phyloP scores from a whole-genome alignment of 306 rosid species.

The Vachellia pachyceras region DNA sequence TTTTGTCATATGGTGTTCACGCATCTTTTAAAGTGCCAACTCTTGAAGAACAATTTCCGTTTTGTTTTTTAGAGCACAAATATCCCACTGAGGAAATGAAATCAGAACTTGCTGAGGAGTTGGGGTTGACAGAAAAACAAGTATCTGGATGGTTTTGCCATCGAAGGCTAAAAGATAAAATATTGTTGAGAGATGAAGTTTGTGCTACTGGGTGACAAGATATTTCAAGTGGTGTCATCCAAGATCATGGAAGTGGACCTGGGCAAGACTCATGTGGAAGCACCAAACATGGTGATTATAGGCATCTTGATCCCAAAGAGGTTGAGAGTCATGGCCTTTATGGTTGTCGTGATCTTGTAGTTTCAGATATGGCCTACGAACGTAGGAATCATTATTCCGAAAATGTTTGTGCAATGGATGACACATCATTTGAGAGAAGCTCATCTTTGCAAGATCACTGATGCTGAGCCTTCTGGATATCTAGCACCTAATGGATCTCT shows the following conservation, averaged over 20 bases:
- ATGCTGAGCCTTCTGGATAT: constrained; percentile 68
- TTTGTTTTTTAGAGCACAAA: constrained; percentile 69
- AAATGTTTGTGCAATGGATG: constrained; percentile 63
- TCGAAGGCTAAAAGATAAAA: constrained; percentile 94
- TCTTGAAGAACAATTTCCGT: constrained; percentile 32
- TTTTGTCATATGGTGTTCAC: constrained; percentile 27
- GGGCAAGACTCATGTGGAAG: constrained; percentile 99
- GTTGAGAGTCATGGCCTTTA: constrained; percentile 85
- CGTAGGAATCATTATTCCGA: constrained; percentile 57
- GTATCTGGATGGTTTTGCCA: constrained; percentile 99
- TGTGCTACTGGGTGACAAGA: constrained; percentile 80
- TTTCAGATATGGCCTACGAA: constrained; percentile 55
- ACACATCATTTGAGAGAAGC: constrained; percentile 94
- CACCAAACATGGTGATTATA: constrained; percentile 85
- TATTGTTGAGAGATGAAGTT: constrained; percentile 63
- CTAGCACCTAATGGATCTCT: constrained; percentile 54
- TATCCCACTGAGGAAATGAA: constrained; percentile 95
- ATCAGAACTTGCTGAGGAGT: constrained; percentile 63
- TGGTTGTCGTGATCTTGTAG: constrained; percentile 64
- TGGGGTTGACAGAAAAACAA: constrained; percentile 92
- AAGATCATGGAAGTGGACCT: constrained; percentile 91
- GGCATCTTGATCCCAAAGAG: constrained; percentile 85
- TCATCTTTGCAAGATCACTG: constrained; percentile 74
- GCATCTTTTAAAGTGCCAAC: constrained; percentile 29
- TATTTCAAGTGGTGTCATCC: constrained; percentile 88